Evolutionary conservation across 2,329 filamentous ascomycete genomes (phyloP).

Genomic region (Biscogniauxia mediterranea): DNA sequence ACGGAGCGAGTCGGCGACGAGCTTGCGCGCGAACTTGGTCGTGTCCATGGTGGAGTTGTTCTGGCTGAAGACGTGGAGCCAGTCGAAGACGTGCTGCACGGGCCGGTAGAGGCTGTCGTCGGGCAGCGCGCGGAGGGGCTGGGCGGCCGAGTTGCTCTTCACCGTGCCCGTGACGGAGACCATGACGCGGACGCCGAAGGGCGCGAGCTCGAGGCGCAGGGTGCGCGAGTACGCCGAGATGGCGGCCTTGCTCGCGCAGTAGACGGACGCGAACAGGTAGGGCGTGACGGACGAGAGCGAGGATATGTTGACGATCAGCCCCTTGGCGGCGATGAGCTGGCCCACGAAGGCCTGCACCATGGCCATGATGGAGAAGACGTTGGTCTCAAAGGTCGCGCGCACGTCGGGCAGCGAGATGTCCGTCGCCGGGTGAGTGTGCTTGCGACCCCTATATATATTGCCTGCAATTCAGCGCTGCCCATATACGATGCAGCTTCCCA

Average conservation of each 20-base stretch:
- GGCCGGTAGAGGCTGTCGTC: constrained; percentile 46
- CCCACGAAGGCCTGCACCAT: constrained; percentile 51
- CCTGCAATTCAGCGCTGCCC: constrained; percentile 12
- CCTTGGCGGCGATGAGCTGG: constrained; percentile 48
- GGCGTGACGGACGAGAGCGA: constrained; percentile 50
- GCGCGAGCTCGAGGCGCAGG: constrained; percentile 52
- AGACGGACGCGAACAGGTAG: constrained; percentile 53
- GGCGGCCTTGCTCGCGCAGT: constrained; percentile 56
- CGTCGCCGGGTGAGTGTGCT: constrained; percentile 49
- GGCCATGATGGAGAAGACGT: constrained; percentile 57
- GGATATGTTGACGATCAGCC: constrained; percentile 55
- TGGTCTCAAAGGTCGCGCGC: constrained; percentile 54
- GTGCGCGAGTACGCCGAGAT: constrained; percentile 52
- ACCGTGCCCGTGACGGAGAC: constrained; percentile 55
- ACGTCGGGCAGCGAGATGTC: constrained; percentile 53
- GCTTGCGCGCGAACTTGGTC: constrained; percentile 40
- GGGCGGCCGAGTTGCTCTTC: constrained; percentile 47
- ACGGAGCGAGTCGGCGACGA: constrained; percentile 43
- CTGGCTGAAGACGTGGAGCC: constrained; percentile 48
- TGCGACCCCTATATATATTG: constrained; percentile 44
- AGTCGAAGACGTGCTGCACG: constrained; percentile 45
- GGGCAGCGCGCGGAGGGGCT: constrained; percentile 42
- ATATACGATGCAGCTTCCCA: neutral
- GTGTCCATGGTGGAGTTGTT: constrained; percentile 44
- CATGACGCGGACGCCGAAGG: constrained; percentile 56